A percentile compares a stretch with the other conserved stretches of the same genome.
These are phyloP conservation scores for Pichia sp. DNA, from an alignment of 1,139 yeast species.

Conservation along the genomic window DNA sequence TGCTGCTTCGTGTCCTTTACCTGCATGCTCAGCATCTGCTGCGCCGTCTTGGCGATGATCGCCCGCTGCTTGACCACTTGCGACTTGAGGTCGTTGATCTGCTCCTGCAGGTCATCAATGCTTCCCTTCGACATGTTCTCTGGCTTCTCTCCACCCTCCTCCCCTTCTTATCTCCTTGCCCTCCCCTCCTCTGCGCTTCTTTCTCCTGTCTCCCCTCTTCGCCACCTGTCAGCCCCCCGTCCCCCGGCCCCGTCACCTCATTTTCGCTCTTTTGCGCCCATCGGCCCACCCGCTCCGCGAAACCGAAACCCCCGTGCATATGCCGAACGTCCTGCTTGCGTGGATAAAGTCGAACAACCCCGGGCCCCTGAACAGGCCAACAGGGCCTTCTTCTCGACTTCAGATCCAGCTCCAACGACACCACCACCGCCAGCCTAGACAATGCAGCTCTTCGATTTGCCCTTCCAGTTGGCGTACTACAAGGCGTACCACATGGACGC, in stretches of 20 bases:
- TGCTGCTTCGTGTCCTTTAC: conserved; percentile 44
- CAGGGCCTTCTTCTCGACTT: background rate
- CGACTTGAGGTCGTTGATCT: conserved; percentile 45
- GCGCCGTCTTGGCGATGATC: conserved; percentile 63
- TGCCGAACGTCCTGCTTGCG: background rate
- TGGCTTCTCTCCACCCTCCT: background rate
- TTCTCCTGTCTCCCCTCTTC: background rate
- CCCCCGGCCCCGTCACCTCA: background rate
- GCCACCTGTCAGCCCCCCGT: background rate
- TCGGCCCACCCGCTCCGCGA: background rate
- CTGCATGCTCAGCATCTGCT: conserved; percentile 67
- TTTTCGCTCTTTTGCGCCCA: background rate
- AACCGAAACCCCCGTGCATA: background rate
- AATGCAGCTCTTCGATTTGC: conserved; percentile 42
- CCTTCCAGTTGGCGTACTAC: conserved; percentile 72
- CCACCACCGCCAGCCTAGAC: background rate
- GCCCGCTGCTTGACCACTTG: conserved; percentile 46
- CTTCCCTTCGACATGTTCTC: background rate
- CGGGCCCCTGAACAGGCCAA: background rate
- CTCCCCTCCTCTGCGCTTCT: background rate
- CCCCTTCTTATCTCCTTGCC: background rate
- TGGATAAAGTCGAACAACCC: too few relatives aligned
- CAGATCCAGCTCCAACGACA: background rate
- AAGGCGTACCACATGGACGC: conserved; percentile 62
- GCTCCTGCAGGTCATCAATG: conserved; percentile 35